Evolutionary conservation across 371 early-diverging fungal genomes (phyloP), one percentile per base, ranked within the genome.

Genomic region (Mortierella sp.): DNA sequence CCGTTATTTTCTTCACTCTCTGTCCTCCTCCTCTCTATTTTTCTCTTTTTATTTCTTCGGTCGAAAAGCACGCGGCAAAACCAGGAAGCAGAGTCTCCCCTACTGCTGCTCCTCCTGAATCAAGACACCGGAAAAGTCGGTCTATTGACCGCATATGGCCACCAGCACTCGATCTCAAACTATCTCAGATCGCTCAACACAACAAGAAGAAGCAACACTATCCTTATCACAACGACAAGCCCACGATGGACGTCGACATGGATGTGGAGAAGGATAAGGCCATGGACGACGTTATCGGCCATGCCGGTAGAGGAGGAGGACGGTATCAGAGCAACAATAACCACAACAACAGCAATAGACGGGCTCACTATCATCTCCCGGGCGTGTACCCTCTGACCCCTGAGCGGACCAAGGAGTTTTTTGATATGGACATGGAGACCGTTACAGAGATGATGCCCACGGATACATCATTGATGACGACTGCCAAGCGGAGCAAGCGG

Each of bases 361-460:
- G 67, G 67, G 67, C 67, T 64, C 67, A 37, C 19, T 34, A 34
- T 24, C 67, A 34, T 37, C 67, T 37, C 24, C 67, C 67, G 0
- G 67, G 67, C 5, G 40, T 24, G 24, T 37, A 64, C 67, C 67
- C 37, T 21, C 37, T 64, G 67, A 37, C 37, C 67, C 67, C 67
- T 64, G 67, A 64, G 67, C 67, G 67, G 40, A 64, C 67, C 67
- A 64, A 64, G 67, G 67, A 37, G 10, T 37, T 64, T 37, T 64
- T 64, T 37, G 67, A 64, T 34, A 64, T 64, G 37, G 40, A 61
- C 6, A 31, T 19, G 31, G 28, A 55, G 3, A 31, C 19, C 31
- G 61, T 31, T 31, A 31, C 31, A 16, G 61, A 61, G 11, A 34
- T 31, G 14, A 61, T 57, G 11, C 50, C 50, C 50, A 50, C 50